These are phyloP conservation scores for Fusarium tupiense DNA, from an alignment of 2,329 filamentous ascomycete species.

Conservation along the genomic window DNA sequence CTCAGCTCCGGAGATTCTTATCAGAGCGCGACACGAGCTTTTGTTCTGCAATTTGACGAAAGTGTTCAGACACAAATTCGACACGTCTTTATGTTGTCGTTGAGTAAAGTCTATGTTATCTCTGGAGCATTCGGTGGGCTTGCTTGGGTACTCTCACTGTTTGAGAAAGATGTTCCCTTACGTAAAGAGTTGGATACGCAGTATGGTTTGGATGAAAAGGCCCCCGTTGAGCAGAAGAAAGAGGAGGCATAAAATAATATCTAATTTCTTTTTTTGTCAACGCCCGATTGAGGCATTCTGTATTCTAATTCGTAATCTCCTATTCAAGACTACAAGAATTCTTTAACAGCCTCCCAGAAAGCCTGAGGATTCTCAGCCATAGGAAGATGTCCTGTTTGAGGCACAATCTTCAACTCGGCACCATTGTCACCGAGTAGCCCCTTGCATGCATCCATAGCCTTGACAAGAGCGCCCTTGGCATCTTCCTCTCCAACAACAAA, in stretches of 20 bases:
- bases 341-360: slow-evolving; percentile 71
- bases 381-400: slow-evolving; percentile 80
- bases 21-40: slow-evolving; percentile 38
- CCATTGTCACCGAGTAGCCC: slow-evolving; percentile 63
- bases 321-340: slow-evolving; percentile 58
- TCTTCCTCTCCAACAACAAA: slow-evolving; percentile 80
- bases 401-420: slow-evolving; percentile 70
- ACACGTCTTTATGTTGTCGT: slow-evolving; percentile 37
- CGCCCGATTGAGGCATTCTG: not conserved
- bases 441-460: slow-evolving; percentile 82
- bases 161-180: slow-evolving; percentile 42
- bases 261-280: not conserved
- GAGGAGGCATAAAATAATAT: not conserved
- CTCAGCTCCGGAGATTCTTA: slow-evolving; percentile 44
- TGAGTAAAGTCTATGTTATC: slow-evolving; percentile 41
- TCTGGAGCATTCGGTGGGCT: slow-evolving; percentile 32
- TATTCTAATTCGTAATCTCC: not conserved
- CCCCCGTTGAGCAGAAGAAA: not conserved
- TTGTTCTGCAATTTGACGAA: slow-evolving; percentile 35
- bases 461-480: slow-evolving; percentile 74
- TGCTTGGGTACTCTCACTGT: slow-evolving; percentile 36
- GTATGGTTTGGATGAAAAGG: slow-evolving; percentile 39
- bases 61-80: slow-evolving; percentile 34
- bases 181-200: slow-evolving; percentile 43
- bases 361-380: slow-evolving; percentile 80